Base-by-base conservation (phyloP, 1,284 basidiomycete species). In the Peniophora sp. region DNA sequence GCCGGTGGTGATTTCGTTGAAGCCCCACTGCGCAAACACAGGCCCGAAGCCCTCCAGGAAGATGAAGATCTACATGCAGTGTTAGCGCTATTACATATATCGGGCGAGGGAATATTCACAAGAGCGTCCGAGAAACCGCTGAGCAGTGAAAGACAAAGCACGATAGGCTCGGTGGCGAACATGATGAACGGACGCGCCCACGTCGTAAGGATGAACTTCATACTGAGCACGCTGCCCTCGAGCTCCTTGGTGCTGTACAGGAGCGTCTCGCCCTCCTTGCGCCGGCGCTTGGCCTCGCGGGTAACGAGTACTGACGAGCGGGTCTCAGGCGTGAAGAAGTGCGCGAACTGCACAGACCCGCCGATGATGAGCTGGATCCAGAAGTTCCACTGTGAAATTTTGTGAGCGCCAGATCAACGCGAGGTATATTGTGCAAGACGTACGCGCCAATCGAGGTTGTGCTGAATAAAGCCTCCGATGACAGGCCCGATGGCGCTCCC, bases 291-390 rank as follows among this genome's bases (percentile, higher is more conserved):
- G n/a, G 56, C 56, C 41, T 58, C 56, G 10, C 53, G 51, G 34
- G 51, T 50, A 24, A 58, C 32, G 12, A 58, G 38, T 9, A 58
- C 55, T 11, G 53, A 47, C 11, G 55, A 45, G 25, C 56, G 50
- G 17, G 56, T 58, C 52, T 58, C 56, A 12, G 56, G 50, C 1
- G 53, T 53, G 43, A 54, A 52, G 44, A 58, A 58, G 48, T 58
- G 56, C 19, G 49, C 23, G 14, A 49, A 17, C 36, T 58, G 56
- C 9, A 52, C 52, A 2, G 48, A 44, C 12, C 34, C 55, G 23
- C 56, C 56, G 45, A 53, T 51, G 23, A 58, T 56, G 24, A 58
- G 55, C 46, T 58, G 56, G 35, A 55, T 53, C 56, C 56, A 58
- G 46, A 58, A 58, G 43, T 54, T 53, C 56, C 56, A 58, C 10